Evolutionary conservation across 2,329 filamentous ascomycete species (phyloP).

Genomic region (Aureobasidium musti): DNA sequence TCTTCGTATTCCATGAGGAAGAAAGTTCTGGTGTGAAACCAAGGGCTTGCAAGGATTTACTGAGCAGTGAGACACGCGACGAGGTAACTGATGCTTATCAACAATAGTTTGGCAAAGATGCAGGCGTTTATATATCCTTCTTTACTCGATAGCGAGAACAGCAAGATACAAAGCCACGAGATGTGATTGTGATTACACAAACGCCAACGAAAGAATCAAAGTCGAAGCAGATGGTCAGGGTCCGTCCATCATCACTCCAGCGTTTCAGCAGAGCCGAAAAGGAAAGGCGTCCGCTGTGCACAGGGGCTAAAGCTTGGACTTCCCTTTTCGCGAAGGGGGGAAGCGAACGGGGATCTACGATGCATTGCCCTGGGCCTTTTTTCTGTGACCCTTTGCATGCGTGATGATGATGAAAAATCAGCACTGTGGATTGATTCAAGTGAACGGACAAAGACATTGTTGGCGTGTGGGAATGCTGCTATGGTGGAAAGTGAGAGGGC

Average conservation of each 20-base stretch:
- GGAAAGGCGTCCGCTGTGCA: slow-evolving; percentile 4
- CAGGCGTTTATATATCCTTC: neutral
- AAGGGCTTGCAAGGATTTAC: neutral
- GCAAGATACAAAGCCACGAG: neutral
- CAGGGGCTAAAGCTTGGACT: neutral
- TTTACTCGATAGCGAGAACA: neutral
- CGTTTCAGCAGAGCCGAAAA: neutral
- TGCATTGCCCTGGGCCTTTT: slow-evolving; percentile 15
- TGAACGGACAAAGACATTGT: neutral
- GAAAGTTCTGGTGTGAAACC: neutral
- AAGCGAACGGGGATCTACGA: slow-evolving; percentile 19
- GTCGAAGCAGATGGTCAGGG: neutral
- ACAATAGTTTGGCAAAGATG: neutral
- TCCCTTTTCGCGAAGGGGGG: neutral
- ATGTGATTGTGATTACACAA: slow-evolving; percentile 16
- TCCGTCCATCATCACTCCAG: slow-evolving; percentile 8
- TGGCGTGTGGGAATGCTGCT: neutral
- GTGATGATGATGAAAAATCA: neutral
- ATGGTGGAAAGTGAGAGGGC: neutral
- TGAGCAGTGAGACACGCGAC: neutral
- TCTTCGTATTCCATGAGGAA: neutral
- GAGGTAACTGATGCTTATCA: neutral
- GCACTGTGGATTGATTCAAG: neutral
- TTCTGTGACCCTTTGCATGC: slow-evolving; percentile 6
- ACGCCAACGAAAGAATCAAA: neutral